Base-by-base conservation (phyloP, 805 yeast genomes). In the Monosporozyma siamensis region DNA sequence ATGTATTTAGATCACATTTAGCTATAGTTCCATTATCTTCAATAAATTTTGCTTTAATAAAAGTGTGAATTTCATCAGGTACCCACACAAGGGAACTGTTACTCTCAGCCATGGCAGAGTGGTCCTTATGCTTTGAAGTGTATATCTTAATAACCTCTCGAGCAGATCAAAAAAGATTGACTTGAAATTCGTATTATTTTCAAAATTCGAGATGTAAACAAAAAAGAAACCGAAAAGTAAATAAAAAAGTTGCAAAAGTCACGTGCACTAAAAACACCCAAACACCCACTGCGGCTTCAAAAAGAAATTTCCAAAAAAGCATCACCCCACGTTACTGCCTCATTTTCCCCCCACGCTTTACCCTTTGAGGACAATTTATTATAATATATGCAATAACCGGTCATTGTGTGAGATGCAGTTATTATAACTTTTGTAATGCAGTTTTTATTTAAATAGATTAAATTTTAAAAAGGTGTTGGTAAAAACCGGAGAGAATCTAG, bases 51-150 rank as follows among this genome's bases (percentile, higher is more conserved):
- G 58, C 65, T 43, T 54, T 54, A 5, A 53, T 49, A 43, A 61
- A 61, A 7, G 54, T 50, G 18, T 53, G 47, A n/a, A 35, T 47
- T n/a, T 46, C 45, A 39, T 59, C 59, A 20, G 63, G 62, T 15
- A 61, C 52, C 65, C 65, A 60, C 11, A 60, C 63, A 1, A 49
- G 25, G 9, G 49, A 30, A 21, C 20, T 23, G 10, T 35, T 35
- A n/a, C 38, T 26, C 5, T 24, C 26, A 9, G 29, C n/a, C 38
- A 35, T 35, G 23, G 23, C 6, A 11, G 8, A 20, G 9, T 20
- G 24, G 39, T 17, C 15, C 23, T 23, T 11, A 17, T 29, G 8
- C 18, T 11, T 6, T 26, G 29, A 14, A 37, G 14, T 10, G 14
- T 12, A 27, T 27, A 27, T 27, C 4, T 11, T 6, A n/a, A 12